Conservation (phyloP, 257 asterid genomes). For the Linaria vulgaris region DNA sequence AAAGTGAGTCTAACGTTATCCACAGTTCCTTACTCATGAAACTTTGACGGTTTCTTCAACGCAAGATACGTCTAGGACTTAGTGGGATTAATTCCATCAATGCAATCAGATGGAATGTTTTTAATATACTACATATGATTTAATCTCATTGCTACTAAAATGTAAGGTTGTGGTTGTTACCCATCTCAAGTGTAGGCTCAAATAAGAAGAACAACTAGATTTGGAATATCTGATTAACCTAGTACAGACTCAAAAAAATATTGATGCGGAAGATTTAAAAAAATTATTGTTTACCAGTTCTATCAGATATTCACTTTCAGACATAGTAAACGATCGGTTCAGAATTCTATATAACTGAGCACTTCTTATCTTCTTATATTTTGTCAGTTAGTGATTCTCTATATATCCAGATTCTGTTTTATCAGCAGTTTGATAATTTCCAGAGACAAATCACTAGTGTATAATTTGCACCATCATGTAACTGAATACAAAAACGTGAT, state of each 20-base stretch:
- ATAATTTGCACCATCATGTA: neutral
- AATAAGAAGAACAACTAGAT: neutral
- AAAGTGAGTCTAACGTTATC: neutral
- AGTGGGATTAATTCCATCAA: neutral
- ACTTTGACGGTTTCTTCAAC: neutral
- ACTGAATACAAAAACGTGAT: neutral
- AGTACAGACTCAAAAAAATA: neutral
- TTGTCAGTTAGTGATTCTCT: neutral
- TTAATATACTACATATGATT: neutral
- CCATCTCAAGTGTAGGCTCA: neutral
- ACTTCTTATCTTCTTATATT: conserved; percentile 1
- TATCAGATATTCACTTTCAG: neutral
- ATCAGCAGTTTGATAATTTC: conserved; percentile 17
- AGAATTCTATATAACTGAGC: neutral
- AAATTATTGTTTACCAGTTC: neutral
- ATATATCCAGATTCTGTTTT: conserved; percentile 9
- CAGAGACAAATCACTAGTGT: neutral
- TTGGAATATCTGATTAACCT: conserved; percentile 1
- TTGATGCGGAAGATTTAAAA: neutral
- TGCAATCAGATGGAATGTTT: neutral
- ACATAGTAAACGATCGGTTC: conserved; percentile 1
- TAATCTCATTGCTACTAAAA: neutral
- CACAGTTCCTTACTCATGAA: no score
- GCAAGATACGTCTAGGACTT: neutral
- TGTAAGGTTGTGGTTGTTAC: neutral